These are phyloP conservation scores for Karstenula rhodostoma DNA, from an alignment of 2,329 filamentous ascomycete genomes.

Conservation along the genomic window DNA sequence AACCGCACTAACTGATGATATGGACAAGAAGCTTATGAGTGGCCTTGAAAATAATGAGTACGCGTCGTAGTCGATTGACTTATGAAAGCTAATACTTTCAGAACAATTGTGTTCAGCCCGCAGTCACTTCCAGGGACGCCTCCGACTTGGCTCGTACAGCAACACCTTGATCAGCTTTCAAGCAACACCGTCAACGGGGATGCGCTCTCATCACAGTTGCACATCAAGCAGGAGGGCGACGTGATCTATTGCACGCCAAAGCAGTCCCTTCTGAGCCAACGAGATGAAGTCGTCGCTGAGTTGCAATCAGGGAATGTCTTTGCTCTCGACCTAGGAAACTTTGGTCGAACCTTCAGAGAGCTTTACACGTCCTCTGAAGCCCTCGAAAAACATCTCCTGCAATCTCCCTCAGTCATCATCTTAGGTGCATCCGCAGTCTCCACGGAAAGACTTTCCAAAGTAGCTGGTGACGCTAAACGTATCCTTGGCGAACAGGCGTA, in stretches of 20 bases:
- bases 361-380: slow-evolving; percentile 28
- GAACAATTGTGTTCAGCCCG: slow-evolving; percentile 25
- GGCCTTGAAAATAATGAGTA: slow-evolving; percentile 26
- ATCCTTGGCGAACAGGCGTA: slow-evolving; percentile 27
- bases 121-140: slow-evolving; percentile 30
- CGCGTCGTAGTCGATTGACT: slow-evolving; percentile 11
- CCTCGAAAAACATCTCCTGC: slow-evolving; percentile 21
- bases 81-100: slow-evolving; percentile 17
- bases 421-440: slow-evolving; percentile 35
- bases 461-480: slow-evolving; percentile 24
- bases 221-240: slow-evolving; percentile 22
- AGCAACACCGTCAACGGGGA: slow-evolving; percentile 11
- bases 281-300: slow-evolving; percentile 26
- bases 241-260: slow-evolving; percentile 34
- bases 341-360: slow-evolving; percentile 26
- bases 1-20: slow-evolving; percentile 12
- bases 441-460: slow-evolving; percentile 27
- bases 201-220: slow-evolving; percentile 24
- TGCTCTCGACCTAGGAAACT: slow-evolving; percentile 31
- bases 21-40: slow-evolving; percentile 21
- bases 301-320: slow-evolving; percentile 31
- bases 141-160: slow-evolving; percentile 35
- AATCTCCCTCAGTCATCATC: slow-evolving; percentile 21
- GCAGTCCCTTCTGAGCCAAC: slow-evolving; percentile 25
- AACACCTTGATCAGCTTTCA: slow-evolving; percentile 15